These are phyloP conservation scores for Tritrichomonas foetus DNA, from an alignment of 208 protist species.

Conservation along the genomic window DNA sequence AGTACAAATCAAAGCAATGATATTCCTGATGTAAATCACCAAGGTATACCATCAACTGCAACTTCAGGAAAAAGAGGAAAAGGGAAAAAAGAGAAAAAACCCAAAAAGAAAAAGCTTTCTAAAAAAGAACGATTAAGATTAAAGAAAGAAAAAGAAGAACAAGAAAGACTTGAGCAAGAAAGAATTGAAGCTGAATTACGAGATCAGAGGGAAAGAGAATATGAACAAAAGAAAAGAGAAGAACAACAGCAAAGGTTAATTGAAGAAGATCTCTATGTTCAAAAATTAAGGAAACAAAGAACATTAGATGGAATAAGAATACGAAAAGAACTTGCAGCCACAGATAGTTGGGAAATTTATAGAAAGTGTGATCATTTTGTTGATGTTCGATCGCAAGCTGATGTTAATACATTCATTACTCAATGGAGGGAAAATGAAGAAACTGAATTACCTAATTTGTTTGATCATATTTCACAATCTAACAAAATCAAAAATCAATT, in stretches of 20 bases:
- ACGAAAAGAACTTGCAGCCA: too few relatives aligned
- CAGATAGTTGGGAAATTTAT: conserved; percentile 14
- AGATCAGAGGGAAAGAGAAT: background rate
- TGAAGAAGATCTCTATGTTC: background rate
- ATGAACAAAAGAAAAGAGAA: background rate
- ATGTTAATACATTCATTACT: conserved; percentile 34
- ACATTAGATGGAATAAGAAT: background rate
- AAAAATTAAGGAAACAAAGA: background rate
- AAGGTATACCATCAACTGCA: too few relatives aligned
- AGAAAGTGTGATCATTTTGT: background rate
- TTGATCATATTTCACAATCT: background rate
- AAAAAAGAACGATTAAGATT: background rate
- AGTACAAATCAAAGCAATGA: too few relatives aligned
- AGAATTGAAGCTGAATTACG: background rate
- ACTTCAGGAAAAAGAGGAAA: background rate
- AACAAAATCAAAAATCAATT: background rate
- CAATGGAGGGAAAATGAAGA: background rate
- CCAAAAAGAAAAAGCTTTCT: background rate
- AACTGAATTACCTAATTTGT: background rate
- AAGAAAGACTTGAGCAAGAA: conserved; percentile 15
- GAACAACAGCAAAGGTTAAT: conserved; percentile 15
- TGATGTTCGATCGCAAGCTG: background rate
- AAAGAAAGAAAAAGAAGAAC: conserved; percentile 28
- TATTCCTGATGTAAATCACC: too few relatives aligned
- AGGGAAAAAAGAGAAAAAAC: background rate